Percentiles rank a stretch among this genome's conserved stretches.
Conservation (phyloP, 352 stramenopile genomes). For the Pythium sp. region DNA sequence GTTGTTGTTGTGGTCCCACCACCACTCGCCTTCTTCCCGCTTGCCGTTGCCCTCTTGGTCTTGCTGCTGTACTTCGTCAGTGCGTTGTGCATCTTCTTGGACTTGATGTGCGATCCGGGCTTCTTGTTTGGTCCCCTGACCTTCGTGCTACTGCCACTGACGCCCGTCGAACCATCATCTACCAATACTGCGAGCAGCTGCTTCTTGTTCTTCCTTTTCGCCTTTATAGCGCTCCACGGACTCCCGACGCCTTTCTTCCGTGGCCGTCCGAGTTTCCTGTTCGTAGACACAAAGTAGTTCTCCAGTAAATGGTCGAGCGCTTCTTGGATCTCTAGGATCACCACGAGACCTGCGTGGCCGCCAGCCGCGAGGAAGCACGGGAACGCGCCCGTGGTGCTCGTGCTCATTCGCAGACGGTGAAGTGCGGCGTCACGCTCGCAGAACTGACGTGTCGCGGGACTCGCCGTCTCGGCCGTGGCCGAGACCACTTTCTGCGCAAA, state of each 20-base stretch:
- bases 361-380: conserved; percentile 65
- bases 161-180: background rate
- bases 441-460: conserved; percentile 53
- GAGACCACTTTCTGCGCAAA: conserved; percentile 49
- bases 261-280: conserved; percentile 53
- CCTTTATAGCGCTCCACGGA: conserved; percentile 24
- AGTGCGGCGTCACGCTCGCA: conserved; percentile 73
- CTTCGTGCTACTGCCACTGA: conserved; percentile 17
- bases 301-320: conserved; percentile 51
- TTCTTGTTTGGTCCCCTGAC: conserved; percentile 26
- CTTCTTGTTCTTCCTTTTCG: conserved; percentile 25
- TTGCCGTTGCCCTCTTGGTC: conserved; percentile 10
- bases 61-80: conserved; percentile 39
- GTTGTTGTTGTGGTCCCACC: background rate
- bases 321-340: conserved; percentile 69
- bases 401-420: conserved; percentile 64
- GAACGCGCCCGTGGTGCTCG: conserved; percentile 31
- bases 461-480: conserved; percentile 39
- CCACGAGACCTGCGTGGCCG: conserved; percentile 69
- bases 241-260: background rate
- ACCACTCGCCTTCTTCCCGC: background rate
- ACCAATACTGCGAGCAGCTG: conserved; percentile 6
- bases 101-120: conserved; percentile 32
- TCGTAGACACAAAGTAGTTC: conserved; percentile 47
- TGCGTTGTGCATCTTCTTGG: conserved; percentile 32